Base-by-base conservation (phyloP, 805 yeast species). In the Kazachstania kunashirensis region DNA sequence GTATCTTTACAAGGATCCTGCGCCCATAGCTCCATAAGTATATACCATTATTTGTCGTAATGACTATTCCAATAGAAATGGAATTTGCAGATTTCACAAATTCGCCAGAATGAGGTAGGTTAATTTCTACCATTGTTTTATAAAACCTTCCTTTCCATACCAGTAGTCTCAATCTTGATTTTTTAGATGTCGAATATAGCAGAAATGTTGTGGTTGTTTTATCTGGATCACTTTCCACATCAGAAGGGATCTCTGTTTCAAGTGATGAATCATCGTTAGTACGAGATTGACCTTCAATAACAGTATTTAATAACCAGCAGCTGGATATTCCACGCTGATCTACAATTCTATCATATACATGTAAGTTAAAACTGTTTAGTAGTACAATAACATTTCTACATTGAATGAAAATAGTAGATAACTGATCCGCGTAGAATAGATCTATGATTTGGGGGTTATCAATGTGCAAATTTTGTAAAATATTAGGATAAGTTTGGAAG, bases 101-200 rank as follows among this genome's bases (percentile, higher is more conserved):
- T 32, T 53, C 58, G 12, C 40, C 42, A 6, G 40, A 43, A 24
- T 29, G 38, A 6, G 52, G 43, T 15, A 55, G 35, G 5, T 40
- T 29, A 4, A 50, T 39, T 31, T 55, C 60, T 2, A 45, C 39
- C 41, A 53, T 48, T 24, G 42, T 42, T 29, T 44, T 47, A 38
- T 55, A 57, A 5, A 37, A 25, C 29, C 54, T 45, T 2, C 51
- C 57, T 19, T 44, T 43, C 62, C 62, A 55, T n/a, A 50, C 37
- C 23, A 55, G 44, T 29, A 53, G 32, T 36, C 54, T 46, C 25
- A 57, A 25, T 17, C 46, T 55, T 5, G 47, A 18, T 6, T 37
- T 31, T 6, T 40, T 37, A 19, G 31, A 44, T 9, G 49, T 47
- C 4, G 47, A 39, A 28, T 50, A 49, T 4, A 52, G 25, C 10